Base-by-base conservation (phyloP, 225 moss, liverwort and hornwort species). In the Neckera pumila region DNA sequence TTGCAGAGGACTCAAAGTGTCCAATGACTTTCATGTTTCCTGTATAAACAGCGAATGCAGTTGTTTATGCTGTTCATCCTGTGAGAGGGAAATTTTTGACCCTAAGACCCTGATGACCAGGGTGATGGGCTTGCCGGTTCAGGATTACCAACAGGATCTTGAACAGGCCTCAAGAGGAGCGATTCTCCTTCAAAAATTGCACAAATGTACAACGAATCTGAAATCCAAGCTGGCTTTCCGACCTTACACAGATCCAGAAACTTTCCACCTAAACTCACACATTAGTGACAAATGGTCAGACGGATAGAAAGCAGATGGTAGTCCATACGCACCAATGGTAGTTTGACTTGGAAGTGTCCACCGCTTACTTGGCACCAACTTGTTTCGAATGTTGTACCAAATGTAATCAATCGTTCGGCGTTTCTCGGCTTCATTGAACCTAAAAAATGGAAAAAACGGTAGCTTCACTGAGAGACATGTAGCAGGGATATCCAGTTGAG, bases 371-470 rank as follows among this genome's bases (percentile, higher is more conserved):
- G 94, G 93, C 72, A 85, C 34, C 78, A 97, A 80, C 63, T 64
- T 86, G 73, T 64, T 76, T 73, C 71, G 64, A 30, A 31, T 45
- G 34, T 93, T 91, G 82, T 90, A 89, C 96, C 95, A 96, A 59
- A 96, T 97, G 86, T 94, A 97, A 83, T 97, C 96, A 79, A 93
- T 95, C 10, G 94, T 95, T 86, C 91, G 89, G 84, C 86, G 80
- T 90, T 94, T 95, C 91, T 95, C 90, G 51, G 94, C 94, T 64
- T 92, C 88, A 34, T 90, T 85, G 70, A 93, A 89, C 90, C 96
- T 95, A 71, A n/a, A 87, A 71, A 76, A 84, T 61, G 22, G 83
- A 91, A 78, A 85, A 45, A 45, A 4, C 36, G 43, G 26, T 40
- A 77, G 62, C 43, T 15, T 40, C 62, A 38, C 12, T 86, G 5